These are phyloP conservation scores for Zymoseptoria pseudotritici DNA, from an alignment of 2,329 filamentous ascomycete genomes.

Conservation along the genomic window DNA sequence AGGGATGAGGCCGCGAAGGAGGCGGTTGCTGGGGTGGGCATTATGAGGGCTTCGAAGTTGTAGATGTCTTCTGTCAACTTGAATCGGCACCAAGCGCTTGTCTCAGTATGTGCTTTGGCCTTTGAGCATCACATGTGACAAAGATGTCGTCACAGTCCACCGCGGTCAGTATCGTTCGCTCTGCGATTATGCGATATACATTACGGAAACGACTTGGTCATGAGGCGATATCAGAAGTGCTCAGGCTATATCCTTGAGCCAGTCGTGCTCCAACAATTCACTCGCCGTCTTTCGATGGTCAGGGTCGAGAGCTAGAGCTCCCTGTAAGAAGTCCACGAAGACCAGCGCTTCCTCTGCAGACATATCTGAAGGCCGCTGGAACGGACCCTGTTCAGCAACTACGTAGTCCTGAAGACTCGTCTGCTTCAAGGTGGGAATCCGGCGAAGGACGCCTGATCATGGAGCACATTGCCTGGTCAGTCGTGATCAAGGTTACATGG, in stretches of 20 bases:
- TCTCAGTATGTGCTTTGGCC: no score
- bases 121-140: no score
- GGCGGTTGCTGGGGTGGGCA: constrained; percentile 8
- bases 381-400: not conserved
- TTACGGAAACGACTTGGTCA: no score
- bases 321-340: constrained; percentile 9
- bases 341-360: constrained; percentile 4
- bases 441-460: not conserved
- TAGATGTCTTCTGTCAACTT: not conserved
- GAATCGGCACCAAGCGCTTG: no score
- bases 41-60: not conserved
- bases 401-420: not conserved
- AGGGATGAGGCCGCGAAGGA: constrained; percentile 39
- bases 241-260: not conserved
- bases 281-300: constrained; percentile 1
- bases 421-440: not conserved
- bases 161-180: no score
- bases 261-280: constrained; percentile 7
- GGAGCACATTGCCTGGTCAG: not conserved
- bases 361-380: constrained; percentile 2
- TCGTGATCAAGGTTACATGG: not conserved
- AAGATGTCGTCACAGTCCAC: no score
- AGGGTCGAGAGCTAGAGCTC: constrained; percentile 7
- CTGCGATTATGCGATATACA: no score
- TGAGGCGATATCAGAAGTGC: no score